A percentile compares a stretch with the other conserved stretches of the same genome.
Conservation (phyloP, 1,284 basidiomycete species). For the Tilletia setariae region DNA sequence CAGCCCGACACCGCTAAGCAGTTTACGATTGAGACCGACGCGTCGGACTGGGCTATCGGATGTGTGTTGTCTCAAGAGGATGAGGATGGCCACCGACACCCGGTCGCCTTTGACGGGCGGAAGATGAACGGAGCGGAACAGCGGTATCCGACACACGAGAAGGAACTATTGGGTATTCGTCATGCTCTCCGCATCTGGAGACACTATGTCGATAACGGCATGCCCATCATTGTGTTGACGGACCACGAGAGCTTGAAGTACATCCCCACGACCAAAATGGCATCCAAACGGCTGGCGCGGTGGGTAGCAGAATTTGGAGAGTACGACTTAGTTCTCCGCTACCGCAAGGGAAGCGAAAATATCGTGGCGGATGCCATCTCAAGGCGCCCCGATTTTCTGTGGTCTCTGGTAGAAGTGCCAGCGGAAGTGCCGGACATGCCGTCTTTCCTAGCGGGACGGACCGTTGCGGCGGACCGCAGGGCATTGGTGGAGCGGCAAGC, state of each 20-base stretch:
- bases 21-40: slow-evolving; percentile 10
- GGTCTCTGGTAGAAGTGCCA: not conserved
- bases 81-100: not conserved
- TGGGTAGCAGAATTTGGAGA: slow-evolving; percentile 12
- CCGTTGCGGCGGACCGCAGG: no score
- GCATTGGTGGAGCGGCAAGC: not conserved
- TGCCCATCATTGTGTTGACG: not conserved
- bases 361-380: slow-evolving; percentile 12
- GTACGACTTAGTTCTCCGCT: not conserved
- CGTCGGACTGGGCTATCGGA: slow-evolving; percentile 12
- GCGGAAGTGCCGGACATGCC: not conserved
- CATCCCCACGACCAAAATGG: not conserved
- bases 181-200: slow-evolving; percentile 9
- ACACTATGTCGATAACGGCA: not conserved
- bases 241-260: slow-evolving; percentile 15
- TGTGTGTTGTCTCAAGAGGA: not conserved
- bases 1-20: not conserved
- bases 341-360: slow-evolving; percentile 3
- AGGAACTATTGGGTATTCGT: slow-evolving; percentile 9
- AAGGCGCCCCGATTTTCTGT: slow-evolving; percentile 10
- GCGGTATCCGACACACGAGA: slow-evolving; percentile 8
- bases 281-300: slow-evolving; percentile 2
- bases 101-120: slow-evolving; percentile 1
- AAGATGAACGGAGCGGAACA: slow-evolving; percentile 1
- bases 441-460: not conserved